These are phyloP conservation scores for Botrytis galanthina DNA, from an alignment of 2,329 filamentous ascomycete species.

Conservation along the genomic window DNA sequence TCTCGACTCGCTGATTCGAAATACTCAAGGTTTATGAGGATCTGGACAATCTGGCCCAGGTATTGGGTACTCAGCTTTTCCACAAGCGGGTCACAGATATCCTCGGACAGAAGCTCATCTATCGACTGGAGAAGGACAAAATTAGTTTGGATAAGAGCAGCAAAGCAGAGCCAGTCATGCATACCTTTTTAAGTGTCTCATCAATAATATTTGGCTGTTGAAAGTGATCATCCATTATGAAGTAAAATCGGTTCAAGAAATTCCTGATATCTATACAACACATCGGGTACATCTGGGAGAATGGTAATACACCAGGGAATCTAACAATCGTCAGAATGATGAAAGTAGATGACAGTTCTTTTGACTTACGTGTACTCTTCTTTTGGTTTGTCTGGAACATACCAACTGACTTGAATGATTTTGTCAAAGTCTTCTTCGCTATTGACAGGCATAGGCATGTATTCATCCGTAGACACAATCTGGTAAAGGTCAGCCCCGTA, in stretches of 20 bases:
- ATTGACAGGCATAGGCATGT: slow-evolving; percentile 99
- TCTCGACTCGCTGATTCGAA: slow-evolving; percentile 93
- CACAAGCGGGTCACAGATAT: slow-evolving; percentile 87
- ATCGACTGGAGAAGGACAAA: slow-evolving; percentile 58
- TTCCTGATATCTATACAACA: slow-evolving; percentile 98
- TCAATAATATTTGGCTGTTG: slow-evolving; percentile 88
- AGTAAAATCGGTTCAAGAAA: slow-evolving; percentile 97
- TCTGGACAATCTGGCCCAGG: slow-evolving; percentile 95
- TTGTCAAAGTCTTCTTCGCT: slow-evolving; percentile 90
- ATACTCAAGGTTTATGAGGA: slow-evolving; percentile 94
- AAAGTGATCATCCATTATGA: slow-evolving; percentile 95
- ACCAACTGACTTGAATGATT: slow-evolving; percentile 95
- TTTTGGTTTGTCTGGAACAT: slow-evolving; percentile 74
- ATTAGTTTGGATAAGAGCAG: background rate
- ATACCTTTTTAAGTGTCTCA: slow-evolving; percentile 76
- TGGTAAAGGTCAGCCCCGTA: slow-evolving; percentile 36
- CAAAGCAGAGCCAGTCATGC: slow-evolving; percentile 21
- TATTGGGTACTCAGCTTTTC: slow-evolving; percentile 90
- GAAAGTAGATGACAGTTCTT: background rate
- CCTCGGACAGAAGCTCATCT: slow-evolving; percentile 90
- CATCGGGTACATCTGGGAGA: slow-evolving; percentile 97
- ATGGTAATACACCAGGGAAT: slow-evolving; percentile 93
- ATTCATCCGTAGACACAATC: slow-evolving; percentile 89
- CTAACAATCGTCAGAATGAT: slow-evolving; percentile 43
- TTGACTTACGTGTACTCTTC: slow-evolving; percentile 65